These are phyloP conservation scores for Neurospora sp. DNA, from an alignment of 2,329 filamentous ascomycete genomes.

Conservation along the genomic window DNA sequence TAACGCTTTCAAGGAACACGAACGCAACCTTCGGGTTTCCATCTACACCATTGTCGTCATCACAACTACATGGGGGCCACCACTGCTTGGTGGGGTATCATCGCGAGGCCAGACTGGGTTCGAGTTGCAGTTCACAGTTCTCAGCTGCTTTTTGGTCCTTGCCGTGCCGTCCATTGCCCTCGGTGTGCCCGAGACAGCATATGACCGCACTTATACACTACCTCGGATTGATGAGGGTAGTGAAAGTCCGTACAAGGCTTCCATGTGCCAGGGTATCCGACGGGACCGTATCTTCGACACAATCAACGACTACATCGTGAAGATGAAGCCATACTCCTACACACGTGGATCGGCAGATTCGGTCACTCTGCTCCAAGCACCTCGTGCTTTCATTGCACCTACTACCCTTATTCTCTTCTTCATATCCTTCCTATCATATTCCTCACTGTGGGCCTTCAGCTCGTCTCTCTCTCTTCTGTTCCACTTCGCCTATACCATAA, in stretches of 20 bases:
- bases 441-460: slow-evolving; percentile 37
- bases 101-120: slow-evolving; percentile 32
- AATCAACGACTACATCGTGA: slow-evolving; percentile 27
- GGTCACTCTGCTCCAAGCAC: slow-evolving; percentile 31
- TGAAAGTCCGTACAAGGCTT: slow-evolving; percentile 15
- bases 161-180: slow-evolving; percentile 38
- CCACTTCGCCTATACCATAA: slow-evolving; percentile 19
- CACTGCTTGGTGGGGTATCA: slow-evolving; percentile 41
- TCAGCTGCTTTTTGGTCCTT: slow-evolving; percentile 37
- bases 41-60: slow-evolving; percentile 35
- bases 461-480: slow-evolving; percentile 39
- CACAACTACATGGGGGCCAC: slow-evolving; percentile 42
- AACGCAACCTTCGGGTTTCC: slow-evolving; percentile 35
- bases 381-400: slow-evolving; percentile 39
- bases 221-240: slow-evolving; percentile 17
- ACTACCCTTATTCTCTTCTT: slow-evolving; percentile 37
- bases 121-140: slow-evolving; percentile 40
- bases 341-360: slow-evolving; percentile 19
- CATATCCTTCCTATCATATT: slow-evolving; percentile 34
- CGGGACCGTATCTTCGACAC: slow-evolving; percentile 24
- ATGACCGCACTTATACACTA: slow-evolving; percentile 30
- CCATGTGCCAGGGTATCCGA: slow-evolving; percentile 19
- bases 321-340: slow-evolving; percentile 31
- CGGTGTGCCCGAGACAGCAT: slow-evolving; percentile 42
- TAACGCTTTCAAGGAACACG: slow-evolving; percentile 39